Percentiles rank a stretch among this genome's conserved stretches.
These are phyloP conservation scores for Actinomortierella wolfii DNA, from an alignment of 371 early-diverging fungal species.

Conservation along the genomic window DNA sequence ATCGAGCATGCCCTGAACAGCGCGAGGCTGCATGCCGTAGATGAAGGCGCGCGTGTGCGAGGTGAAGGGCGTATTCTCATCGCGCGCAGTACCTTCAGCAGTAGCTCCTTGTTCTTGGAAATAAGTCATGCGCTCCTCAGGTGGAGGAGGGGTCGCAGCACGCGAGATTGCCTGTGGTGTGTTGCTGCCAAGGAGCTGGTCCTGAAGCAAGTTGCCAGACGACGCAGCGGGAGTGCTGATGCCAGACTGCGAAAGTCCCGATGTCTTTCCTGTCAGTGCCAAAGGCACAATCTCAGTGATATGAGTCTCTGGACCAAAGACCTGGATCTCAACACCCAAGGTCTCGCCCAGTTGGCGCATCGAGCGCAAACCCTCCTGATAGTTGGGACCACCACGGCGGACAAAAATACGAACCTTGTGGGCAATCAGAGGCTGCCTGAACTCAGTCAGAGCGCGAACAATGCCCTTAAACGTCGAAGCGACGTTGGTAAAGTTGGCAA, in stretches of 20 bases:
- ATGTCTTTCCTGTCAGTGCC: conserved; percentile 66
- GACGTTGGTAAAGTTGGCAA: conserved; percentile 98
- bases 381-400: conserved; percentile 96
- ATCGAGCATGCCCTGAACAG: conserved; percentile 99
- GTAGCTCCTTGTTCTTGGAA: conserved; percentile 36
- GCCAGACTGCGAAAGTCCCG: conserved; percentile 24
- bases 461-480: conserved; percentile 99
- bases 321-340: conserved; percentile 88
- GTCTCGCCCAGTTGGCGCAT: conserved; percentile 90
- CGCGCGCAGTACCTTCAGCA: conserved; percentile 14
- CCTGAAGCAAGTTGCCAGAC: conserved; percentile 61
- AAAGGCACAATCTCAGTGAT: conserved; percentile 95
- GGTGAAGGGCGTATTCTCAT: conserved; percentile 80
- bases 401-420: conserved; percentile 90
- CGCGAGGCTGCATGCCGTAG: conserved; percentile 98
- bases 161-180: conserved; percentile 34
- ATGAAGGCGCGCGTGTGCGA: conserved; percentile 90
- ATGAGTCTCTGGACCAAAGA: conserved; percentile 95
- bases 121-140: conserved; percentile 57
- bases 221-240: conserved; percentile 42
- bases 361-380: conserved; percentile 93
- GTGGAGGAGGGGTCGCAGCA: conserved; percentile 36
- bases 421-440: conserved; percentile 76
- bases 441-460: conserved; percentile 89
- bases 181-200: conserved; percentile 54